Base-by-base conservation (phyloP, 2,329 filamentous ascomycete species). In the Tolypocladium album region DNA sequence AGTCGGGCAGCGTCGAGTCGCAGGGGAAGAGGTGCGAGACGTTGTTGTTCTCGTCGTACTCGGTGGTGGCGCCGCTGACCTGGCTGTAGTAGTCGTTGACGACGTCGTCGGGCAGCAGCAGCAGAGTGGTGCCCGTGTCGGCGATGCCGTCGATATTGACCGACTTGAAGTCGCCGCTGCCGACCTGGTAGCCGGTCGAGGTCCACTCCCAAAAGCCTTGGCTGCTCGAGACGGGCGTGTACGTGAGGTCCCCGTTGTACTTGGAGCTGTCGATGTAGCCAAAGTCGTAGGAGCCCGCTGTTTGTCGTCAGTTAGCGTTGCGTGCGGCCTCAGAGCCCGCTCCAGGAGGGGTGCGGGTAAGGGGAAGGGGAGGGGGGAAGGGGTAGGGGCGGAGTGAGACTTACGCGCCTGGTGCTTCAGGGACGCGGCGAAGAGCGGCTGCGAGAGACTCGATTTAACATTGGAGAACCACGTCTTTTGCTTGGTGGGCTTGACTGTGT, bases 241-340 rank as follows among this genome's bases (percentile, higher is more conserved):
- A 90, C 27, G 78, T 73, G 66, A 92, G 79, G 7, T 79, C 66
- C 42, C 88, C 88, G 1, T 71, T 77, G 71, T 88, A 88, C 66
- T 88, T 85, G 60, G 74, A 75, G 2, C 67, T 68, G 69, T 92
- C 87, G 66, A 92, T 85, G 65, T 73, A 79, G 62, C 89, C 89
- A 67, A 92, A 92, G 68, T 90, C 86, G 74, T 90, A 92, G 34
- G 82, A 79, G 55, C 88, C 88, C 2, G 78, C 77, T 53, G 31
- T 43, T 45, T 22, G 2, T 8, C 42, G n/a, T 20, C 39, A 15
- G 39, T 40, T 20, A 40, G 39, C 17, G 13, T 40, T 15, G 12
- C 5, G 11, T 38, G 36, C 11, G 36, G 36, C 36, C 11, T 38
- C 2, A 12, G 4, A 13, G 12, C 3, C 11, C 8, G 6, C 36